Conservation (phyloP, 495 filamentous ascomycete genomes). For the Daldinia decipiens region DNA sequence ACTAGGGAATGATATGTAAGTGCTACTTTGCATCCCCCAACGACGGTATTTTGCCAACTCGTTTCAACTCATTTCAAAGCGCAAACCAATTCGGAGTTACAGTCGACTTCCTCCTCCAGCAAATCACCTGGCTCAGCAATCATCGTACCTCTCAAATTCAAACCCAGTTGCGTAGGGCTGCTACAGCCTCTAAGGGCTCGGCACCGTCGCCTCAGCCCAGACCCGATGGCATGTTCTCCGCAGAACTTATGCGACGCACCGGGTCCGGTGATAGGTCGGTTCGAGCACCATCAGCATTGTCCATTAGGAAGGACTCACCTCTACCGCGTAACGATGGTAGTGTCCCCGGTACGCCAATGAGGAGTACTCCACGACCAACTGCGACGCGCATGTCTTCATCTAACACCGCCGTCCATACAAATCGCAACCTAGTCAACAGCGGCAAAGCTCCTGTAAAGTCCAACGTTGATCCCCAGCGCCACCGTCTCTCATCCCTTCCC, state of each 20-base stretch:
- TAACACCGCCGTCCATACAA: constrained; percentile 60
- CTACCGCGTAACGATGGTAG: constrained; percentile 59
- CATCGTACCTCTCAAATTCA: constrained; percentile 87
- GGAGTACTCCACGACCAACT: constrained; percentile 50
- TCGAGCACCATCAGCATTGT: constrained; percentile 70
- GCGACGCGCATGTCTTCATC: constrained; percentile 69
- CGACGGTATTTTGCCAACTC: constrained; percentile 40
- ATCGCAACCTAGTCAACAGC: constrained; percentile 44
- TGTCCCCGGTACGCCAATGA: constrained; percentile 51
- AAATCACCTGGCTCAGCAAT: constrained; percentile 95
- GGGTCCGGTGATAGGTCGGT: constrained; percentile 63
- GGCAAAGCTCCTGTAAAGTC: constrained; percentile 38
- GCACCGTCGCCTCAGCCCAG: constrained; percentile 64
- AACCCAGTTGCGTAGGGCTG: constrained; percentile 85
- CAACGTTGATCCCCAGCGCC: constrained; percentile 9
- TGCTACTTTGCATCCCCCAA: constrained; percentile 14
- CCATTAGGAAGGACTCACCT: constrained; percentile 70
- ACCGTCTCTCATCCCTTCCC: constrained; percentile 40
- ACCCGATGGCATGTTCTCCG: constrained; percentile 54
- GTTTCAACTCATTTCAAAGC: constrained; percentile 46
- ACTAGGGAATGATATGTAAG: constrained; percentile 84
- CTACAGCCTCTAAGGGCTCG: constrained; percentile 58
- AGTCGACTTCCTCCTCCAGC: constrained; percentile 88
- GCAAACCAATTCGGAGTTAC: constrained; percentile 69
- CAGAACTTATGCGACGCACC: constrained; percentile 67